phyloP scores from a whole-genome alignment of 2,329 filamentous ascomycete genomes.

The Hymenotorrendiella dingleyae region DNA sequence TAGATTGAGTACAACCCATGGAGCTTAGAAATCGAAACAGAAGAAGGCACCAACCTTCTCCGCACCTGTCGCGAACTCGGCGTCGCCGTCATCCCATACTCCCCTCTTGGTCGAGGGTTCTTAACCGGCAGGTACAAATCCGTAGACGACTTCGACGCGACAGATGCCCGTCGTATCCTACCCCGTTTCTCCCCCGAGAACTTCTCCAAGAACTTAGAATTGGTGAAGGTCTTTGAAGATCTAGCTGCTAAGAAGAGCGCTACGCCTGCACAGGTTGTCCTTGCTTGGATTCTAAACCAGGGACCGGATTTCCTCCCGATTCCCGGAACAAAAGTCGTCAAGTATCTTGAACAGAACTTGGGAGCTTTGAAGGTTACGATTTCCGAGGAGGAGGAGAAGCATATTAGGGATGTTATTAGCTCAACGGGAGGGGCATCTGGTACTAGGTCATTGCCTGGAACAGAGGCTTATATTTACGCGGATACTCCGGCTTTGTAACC shows the following conservation, averaged over 20 bases:
- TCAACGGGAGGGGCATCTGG: not conserved
- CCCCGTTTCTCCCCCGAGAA: constrained; percentile 48
- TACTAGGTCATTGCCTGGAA: too few species aligned
- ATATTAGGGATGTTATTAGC: not conserved
- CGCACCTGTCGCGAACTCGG: constrained; percentile 51
- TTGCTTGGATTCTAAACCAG: constrained; percentile 59
- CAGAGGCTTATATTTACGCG: too few species aligned
- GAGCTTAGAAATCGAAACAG: constrained; percentile 50
- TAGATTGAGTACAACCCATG: constrained; percentile 49
- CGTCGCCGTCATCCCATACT: constrained; percentile 49
- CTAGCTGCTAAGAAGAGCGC: constrained; percentile 48
- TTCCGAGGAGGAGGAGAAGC: not conserved
- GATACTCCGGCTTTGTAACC: too few species aligned
- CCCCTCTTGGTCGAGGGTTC: constrained; percentile 48
- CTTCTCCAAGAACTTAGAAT: constrained; percentile 47
- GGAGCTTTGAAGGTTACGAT: constrained; percentile 5
- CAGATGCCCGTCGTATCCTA: constrained; percentile 33
- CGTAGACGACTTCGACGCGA: constrained; percentile 22
- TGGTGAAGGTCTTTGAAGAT: constrained; percentile 44
- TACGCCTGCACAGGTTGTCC: constrained; percentile 51
- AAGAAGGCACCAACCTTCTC: constrained; percentile 40
- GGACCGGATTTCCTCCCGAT: constrained; percentile 47
- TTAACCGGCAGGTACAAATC: constrained; percentile 32
- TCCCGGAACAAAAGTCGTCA: constrained; percentile 45
- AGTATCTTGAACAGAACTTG: constrained; percentile 34